phyloP scores from a whole-genome alignment of 2,329 filamentous ascomycete species.

The Trichoderma citrinoviride region DNA sequence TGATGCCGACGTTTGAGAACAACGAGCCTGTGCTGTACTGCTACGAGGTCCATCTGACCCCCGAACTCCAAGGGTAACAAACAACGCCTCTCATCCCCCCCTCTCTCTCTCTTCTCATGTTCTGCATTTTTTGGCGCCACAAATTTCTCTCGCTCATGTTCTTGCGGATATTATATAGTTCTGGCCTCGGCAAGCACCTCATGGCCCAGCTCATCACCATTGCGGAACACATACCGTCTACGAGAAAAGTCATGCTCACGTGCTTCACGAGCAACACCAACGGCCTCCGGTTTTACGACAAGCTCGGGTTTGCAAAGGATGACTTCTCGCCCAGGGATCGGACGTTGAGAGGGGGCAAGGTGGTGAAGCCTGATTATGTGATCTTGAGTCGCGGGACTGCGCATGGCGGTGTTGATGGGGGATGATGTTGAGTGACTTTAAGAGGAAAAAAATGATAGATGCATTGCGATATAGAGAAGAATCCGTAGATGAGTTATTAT shows the following conservation, averaged over 20 bases:
- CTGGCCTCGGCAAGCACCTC: conserved; percentile 60
- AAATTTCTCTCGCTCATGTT: background rate
- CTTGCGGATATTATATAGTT: conserved; percentile 41
- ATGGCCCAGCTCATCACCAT: conserved; percentile 55
- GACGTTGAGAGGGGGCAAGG: conserved; percentile 53
- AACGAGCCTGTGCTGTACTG: conserved; percentile 67
- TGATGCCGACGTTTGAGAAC: conserved; percentile 70
- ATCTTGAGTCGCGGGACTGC: conserved; percentile 54
- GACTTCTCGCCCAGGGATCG: conserved; percentile 53
- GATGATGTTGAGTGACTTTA: no score
- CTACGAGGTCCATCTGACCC: conserved; percentile 71
- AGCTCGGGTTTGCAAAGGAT: conserved; percentile 56
- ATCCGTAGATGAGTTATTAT: background rate
- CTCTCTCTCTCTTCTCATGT: background rate
- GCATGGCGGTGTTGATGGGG: conserved; percentile 26
- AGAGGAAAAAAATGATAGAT: no score
- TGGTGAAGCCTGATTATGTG: conserved; percentile 55
- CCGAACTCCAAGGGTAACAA: conserved; percentile 53
- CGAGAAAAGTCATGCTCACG: conserved; percentile 70
- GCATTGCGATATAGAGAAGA: no score
- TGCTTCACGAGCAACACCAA: conserved; percentile 62
- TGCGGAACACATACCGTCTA: conserved; percentile 51
- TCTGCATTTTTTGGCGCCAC: background rate
- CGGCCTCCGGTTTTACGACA: conserved; percentile 60
- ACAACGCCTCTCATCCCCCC: background rate